phyloP scores from a whole-genome alignment of 805 yeast species.

The Grigorovia yakushimaensis region DNA sequence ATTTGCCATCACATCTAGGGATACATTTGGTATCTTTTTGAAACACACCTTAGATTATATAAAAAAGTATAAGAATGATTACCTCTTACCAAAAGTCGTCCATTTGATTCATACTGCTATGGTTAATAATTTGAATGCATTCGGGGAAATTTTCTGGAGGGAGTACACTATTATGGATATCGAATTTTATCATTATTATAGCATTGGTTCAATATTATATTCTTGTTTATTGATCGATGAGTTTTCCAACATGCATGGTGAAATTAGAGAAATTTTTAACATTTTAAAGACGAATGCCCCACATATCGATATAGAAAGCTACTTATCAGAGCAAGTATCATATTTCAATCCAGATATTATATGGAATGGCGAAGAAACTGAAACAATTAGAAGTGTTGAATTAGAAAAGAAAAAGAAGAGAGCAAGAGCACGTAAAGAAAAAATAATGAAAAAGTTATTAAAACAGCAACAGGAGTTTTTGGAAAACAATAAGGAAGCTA shows the following conservation, averaged over 20 bases:
- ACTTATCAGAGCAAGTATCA: slow-evolving; percentile 30
- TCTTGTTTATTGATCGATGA: slow-evolving; percentile 33
- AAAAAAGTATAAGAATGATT: slow-evolving; percentile 38
- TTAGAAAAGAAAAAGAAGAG: slow-evolving; percentile 51
- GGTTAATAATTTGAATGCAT: slow-evolving; percentile 32
- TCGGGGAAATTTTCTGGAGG: slow-evolving; percentile 30
- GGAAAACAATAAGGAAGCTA: slow-evolving; percentile 35
- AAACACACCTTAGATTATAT: slow-evolving; percentile 37
- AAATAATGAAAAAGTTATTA: slow-evolving; percentile 67
- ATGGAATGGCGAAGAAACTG: slow-evolving; percentile 19
- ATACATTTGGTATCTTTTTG: slow-evolving; percentile 44
- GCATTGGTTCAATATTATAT: slow-evolving; percentile 34
- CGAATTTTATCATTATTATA: slow-evolving; percentile 31
- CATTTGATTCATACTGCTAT: slow-evolving; percentile 62
- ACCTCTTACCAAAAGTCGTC: slow-evolving; percentile 46
- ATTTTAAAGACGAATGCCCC: slow-evolving; percentile 21
- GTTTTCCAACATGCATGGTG: slow-evolving; percentile 39
- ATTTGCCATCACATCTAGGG: slow-evolving; percentile 43
- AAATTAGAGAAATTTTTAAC: slow-evolving; percentile 46
- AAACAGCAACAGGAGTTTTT: slow-evolving; percentile 72
- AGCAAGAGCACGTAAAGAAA: slow-evolving; percentile 62
- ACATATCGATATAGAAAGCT: slow-evolving; percentile 25
- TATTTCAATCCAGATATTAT: slow-evolving; percentile 24
- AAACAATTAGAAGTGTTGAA: slow-evolving; percentile 30
- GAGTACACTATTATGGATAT: slow-evolving; percentile 29